Evolutionary conservation across 352 stramenopile species (phyloP), one percentile per base, ranked within the genome.

Genomic region (Pythium monospermum): DNA sequence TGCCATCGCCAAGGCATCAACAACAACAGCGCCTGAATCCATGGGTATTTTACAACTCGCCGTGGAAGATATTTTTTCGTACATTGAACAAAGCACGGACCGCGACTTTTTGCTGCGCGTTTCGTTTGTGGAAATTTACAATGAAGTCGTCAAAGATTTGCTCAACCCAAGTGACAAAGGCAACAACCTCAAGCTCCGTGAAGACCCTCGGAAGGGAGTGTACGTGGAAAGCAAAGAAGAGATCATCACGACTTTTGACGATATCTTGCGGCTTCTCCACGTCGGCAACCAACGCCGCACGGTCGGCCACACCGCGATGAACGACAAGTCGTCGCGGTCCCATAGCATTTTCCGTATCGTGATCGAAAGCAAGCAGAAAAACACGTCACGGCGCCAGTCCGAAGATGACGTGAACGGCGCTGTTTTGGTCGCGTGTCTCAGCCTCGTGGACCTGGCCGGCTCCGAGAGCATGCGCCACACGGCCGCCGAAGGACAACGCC

Each of bases 91-190:
- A 21, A 79, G 80, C 52, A 63, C 57, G 6, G 76, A 98, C 49
- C 73, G 94, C 12, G 83, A 97, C 46, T 99, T 98, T 66, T 66
- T 98, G 12, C 66, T 99, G 27, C 82, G 96, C 30, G 94, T 97
- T 15, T 98, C 91, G n/a, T 99, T 98, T 61, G 76, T 99, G 30
- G 97, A 99, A 72, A 99, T 99, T 59, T 99, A 99, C 76, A 99
- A 99, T 61, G 97, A 99, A 73, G 91, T 98, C 40, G 91, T 99
- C 11, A 71, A 86, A 7, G 97, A 99, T 68, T 72, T 99, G 40
- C 77, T 99, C 7, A 79, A 69, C n/a, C 41, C 63, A 0, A 67
- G 35, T 59, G 74, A 76, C 16, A 67, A 72, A 43, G 63, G 50
- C n/a, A 46, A 39, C 10, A 83, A 62, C 23, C 64, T 96, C 47